Evolutionary conservation across 495 filamentous ascomycete species (phyloP).

Genomic region (Aspergillus panamensis): DNA sequence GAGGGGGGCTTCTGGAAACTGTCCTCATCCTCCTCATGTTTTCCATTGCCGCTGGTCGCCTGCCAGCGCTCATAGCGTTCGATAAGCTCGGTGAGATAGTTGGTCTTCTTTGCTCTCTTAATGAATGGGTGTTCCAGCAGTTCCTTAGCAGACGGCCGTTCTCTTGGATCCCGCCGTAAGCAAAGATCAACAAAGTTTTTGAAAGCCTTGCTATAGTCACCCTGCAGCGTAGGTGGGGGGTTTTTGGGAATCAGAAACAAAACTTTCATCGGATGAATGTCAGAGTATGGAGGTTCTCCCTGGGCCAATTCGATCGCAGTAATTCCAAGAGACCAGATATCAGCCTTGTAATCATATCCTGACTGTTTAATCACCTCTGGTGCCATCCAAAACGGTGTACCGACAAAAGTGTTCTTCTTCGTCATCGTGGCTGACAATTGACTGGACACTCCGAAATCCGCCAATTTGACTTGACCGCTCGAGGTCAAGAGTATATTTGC

Average conservation of each 20-base stretch:
- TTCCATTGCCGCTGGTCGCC: conserved; percentile 54
- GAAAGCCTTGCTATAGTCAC: conserved; percentile 83
- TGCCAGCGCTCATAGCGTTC: conserved; percentile 86
- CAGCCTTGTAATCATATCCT: conserved; percentile 97
- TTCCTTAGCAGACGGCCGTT: conserved; percentile 83
- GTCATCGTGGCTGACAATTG: conserved; percentile 99
- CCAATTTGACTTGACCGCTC: conserved; percentile 92
- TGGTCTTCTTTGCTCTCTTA: conserved; percentile 82
- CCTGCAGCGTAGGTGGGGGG: conserved; percentile 74
- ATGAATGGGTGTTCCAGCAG: conserved; percentile 88
- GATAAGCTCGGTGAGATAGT: conserved; percentile 87
- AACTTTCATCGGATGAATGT: conserved; percentile 99
- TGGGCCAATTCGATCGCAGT: conserved; percentile 90
- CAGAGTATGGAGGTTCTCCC: conserved; percentile 91
- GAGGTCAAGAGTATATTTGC: conserved; percentile 84
- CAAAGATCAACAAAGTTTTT: conserved; percentile 93
- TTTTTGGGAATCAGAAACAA: conserved; percentile 97
- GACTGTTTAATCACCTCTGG: conserved; percentile 98
- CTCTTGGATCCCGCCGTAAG: conserved; percentile 78
- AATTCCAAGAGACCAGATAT: conserved; percentile 99
- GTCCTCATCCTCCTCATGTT: conserved; percentile 61
- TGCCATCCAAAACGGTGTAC: conserved; percentile 99
- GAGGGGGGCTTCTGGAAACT: conserved; percentile 42
- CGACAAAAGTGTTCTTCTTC: conserved; percentile 98
- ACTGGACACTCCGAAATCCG: conserved; percentile 95